Conservation (phyloP, 2,329 filamentous ascomycete species). For the Cladophialophora bantiana region DNA sequence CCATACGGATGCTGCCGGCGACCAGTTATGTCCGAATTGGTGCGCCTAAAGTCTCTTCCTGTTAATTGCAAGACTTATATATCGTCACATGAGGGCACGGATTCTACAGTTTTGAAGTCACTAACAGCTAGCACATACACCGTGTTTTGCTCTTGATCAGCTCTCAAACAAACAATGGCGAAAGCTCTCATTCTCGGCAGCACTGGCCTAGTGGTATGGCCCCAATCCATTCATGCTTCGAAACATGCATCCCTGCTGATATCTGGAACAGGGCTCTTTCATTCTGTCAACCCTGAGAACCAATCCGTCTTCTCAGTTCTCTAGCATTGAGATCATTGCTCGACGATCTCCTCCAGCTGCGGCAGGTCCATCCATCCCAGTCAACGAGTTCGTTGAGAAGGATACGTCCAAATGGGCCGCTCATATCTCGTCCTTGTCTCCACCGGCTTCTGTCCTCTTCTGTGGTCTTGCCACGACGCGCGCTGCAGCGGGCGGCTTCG, state of each 20-base stretch:
- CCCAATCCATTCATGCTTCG: constrained; percentile 28
- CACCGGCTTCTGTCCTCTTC: constrained; percentile 71
- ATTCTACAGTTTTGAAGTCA: neutral
- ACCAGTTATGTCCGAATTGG: neutral
- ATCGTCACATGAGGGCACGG: neutral
- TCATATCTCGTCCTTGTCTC: constrained; percentile 62
- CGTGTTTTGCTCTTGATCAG: neutral
- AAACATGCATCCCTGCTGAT: neutral
- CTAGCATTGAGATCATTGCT: constrained; percentile 55
- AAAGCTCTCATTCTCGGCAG: constrained; percentile 54
- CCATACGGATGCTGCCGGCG: neutral
- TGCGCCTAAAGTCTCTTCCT: neutral
- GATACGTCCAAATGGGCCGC: constrained; percentile 74
- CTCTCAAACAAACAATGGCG: constrained; percentile 46
- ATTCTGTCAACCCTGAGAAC: constrained; percentile 67
- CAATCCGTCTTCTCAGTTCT: constrained; percentile 45
- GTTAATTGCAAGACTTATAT: neutral
- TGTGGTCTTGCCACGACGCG: constrained; percentile 83
- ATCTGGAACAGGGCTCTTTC: constrained; percentile 65
- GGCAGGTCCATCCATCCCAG: constrained; percentile 63
- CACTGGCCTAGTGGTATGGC: constrained; percentile 59
- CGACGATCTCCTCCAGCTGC: constrained; percentile 49
- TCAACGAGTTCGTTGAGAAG: constrained; percentile 64
- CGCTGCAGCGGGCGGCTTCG: constrained; percentile 74
- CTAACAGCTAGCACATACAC: neutral